A percentile compares a stretch with the other conserved stretches of the same genome.
phyloP scores from a whole-genome alignment of 2,329 filamentous ascomycete genomes.

The Fusarium sp. region DNA sequence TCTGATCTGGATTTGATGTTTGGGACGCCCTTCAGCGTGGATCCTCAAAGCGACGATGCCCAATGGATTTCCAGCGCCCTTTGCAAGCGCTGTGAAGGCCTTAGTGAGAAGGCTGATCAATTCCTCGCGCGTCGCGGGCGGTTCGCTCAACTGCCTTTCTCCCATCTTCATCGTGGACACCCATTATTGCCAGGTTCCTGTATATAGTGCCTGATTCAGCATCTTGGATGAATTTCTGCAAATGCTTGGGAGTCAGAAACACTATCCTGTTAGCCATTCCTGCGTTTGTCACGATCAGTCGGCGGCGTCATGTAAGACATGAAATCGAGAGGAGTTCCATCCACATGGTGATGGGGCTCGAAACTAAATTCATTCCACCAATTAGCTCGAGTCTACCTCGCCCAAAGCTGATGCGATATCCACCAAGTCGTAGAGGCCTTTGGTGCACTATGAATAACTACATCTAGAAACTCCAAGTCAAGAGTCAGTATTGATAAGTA shows the following conservation, averaged over 20 bases:
- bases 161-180: neutral
- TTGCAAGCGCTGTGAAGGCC: neutral
- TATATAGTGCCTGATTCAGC: neutral
- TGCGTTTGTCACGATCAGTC: neutral
- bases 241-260: neutral
- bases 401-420: neutral
- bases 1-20: neutral
- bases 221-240: neutral
- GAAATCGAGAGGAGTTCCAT: neutral
- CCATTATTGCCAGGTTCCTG: neutral
- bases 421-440: too few relatives aligned
- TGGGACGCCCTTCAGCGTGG: neutral
- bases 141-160: neutral
- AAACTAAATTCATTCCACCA: too few relatives aligned
- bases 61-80: neutral
- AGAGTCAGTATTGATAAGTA: too few relatives aligned
- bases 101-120: neutral
- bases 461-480: too few relatives aligned
- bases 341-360: too few relatives aligned
- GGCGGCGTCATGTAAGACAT: neutral
- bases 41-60: neutral
- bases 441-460: too few relatives aligned
- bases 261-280: neutral
- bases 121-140: neutral
- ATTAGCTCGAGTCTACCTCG: rapidly evolving